Percentiles rank a stretch among this genome's conserved stretches.
phyloP scores from a whole-genome alignment of 192 early-diverging fungal species.

The Umbelopsis sp. region DNA sequence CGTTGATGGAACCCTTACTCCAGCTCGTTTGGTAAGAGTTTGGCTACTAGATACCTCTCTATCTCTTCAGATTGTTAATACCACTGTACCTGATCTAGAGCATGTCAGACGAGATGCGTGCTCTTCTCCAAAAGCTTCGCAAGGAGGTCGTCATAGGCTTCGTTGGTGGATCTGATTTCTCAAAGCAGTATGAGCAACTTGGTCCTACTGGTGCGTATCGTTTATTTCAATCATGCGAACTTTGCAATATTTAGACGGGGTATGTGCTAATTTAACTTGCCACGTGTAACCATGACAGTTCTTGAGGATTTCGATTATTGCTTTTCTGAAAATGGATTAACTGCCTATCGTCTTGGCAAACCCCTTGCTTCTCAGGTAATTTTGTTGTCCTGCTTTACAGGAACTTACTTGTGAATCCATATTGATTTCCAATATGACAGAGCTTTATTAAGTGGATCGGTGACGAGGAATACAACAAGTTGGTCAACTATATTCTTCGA shows the following conservation, averaged over 20 bases:
- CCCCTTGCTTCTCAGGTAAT: conserved; percentile 69
- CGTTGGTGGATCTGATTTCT: conserved; percentile 93
- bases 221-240: background rate
- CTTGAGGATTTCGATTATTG: conserved; percentile 90
- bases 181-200: conserved; percentile 96
- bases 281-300: conserved; percentile 46
- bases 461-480: conserved; percentile 89
- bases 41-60: background rate
- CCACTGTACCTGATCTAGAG: conserved; percentile 44
- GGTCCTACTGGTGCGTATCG: conserved; percentile 69
- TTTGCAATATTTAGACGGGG: background rate
- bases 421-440: conserved; percentile 42
- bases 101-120: conserved; percentile 78
- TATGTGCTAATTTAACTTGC: conserved; percentile 1
- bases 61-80: background rate
- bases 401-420: background rate
- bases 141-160: conserved; percentile 94
- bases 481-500: conserved; percentile 90
- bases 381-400: background rate
- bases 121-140: conserved; percentile 76
- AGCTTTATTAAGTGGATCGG: conserved; percentile 92
- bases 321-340: conserved; percentile 98
- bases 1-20: conserved; percentile 97
- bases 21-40: conserved; percentile 81
- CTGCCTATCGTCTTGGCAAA: conserved; percentile 81